Percentiles rank a stretch among this genome's conserved stretches.
Conservation (phyloP, 805 yeast genomes). For the Lipomyces mesembrius region DNA sequence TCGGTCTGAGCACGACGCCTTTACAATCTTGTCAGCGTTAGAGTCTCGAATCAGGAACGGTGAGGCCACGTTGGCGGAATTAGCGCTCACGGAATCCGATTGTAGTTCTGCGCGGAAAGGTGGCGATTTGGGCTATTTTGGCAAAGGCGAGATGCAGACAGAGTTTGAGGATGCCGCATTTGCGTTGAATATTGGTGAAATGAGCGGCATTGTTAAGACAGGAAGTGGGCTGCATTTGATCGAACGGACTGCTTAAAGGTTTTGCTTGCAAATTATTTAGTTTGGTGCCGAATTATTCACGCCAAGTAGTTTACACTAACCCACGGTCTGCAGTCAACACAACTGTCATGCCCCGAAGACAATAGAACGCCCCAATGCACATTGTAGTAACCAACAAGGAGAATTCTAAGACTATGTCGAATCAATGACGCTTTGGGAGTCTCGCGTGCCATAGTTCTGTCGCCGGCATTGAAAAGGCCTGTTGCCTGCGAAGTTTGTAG, state of each 20-base stretch:
- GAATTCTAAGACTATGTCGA: not conserved
- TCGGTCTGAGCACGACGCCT: conserved; percentile 80
- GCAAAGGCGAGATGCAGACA: conserved; percentile 94
- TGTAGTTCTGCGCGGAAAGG: conserved; percentile 84
- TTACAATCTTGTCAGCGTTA: conserved; percentile 59
- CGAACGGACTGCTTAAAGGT: conserved; percentile 71
- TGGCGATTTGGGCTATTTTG: conserved; percentile 91
- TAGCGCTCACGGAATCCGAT: conserved; percentile 85
- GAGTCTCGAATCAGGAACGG: conserved; percentile 67
- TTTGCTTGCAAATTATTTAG: not conserved
- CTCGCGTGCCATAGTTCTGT: not conserved
- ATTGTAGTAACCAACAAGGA: not conserved
- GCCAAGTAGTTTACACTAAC: too few relatives aligned
- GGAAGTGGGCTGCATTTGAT: conserved; percentile 91
- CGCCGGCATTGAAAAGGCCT: not conserved
- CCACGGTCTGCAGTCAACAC: not conserved
- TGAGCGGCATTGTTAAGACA: conserved; percentile 81
- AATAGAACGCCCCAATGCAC: not conserved
- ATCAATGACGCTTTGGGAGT: not conserved
- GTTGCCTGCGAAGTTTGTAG: not conserved
- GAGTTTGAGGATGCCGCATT: conserved; percentile 88
- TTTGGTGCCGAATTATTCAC: not conserved
- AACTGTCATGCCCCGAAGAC: not conserved
- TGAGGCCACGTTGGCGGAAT: conserved; percentile 64
- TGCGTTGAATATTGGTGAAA: conserved; percentile 77